Evolutionary conservation across 2,329 filamentous ascomycete species (phyloP).

Genomic region (Aspergillus sp.): DNA sequence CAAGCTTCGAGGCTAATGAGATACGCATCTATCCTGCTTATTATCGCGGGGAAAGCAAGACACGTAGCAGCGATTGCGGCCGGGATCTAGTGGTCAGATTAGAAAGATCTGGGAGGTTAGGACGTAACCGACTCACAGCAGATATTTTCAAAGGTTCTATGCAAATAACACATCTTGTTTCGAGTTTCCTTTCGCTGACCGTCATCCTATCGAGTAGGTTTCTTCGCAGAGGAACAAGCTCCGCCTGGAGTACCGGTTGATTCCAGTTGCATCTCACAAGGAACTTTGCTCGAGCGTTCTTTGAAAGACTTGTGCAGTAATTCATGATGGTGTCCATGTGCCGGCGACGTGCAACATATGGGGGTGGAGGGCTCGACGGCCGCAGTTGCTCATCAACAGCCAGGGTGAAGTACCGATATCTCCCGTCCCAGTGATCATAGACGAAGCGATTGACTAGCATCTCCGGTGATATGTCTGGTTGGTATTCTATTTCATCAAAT

Average conservation of each 20-base stretch:
- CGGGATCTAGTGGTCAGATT: conserved; percentile 58
- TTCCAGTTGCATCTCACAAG: conserved; percentile 55
- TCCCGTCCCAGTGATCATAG: conserved; percentile 57
- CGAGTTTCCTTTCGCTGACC: conserved; percentile 48
- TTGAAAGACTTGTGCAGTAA: conserved; percentile 77
- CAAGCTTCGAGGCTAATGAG: conserved; percentile 79
- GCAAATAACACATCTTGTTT: conserved; percentile 65
- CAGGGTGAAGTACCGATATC: conserved; percentile 56
- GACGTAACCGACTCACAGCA: conserved; percentile 54
- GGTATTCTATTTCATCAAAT: conserved; percentile 48
- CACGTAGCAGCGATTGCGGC: conserved; percentile 68
- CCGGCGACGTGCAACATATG: conserved; percentile 35
- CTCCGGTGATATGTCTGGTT: conserved; percentile 35
- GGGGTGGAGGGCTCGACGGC: conserved; percentile 35
- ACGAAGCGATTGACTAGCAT: conserved; percentile 52
- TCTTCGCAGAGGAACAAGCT: conserved; percentile 72
- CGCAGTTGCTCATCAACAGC: conserved; percentile 30
- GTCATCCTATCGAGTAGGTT: conserved; percentile 74
- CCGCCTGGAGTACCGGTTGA: conserved; percentile 80
- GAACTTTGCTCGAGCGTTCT: conserved; percentile 54
- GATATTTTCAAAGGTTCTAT: conserved; percentile 77
- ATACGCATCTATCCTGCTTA: conserved; percentile 78
- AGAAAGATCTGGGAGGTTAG: neutral
- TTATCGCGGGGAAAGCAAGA: conserved; percentile 77
- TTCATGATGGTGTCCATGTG: conserved; percentile 69